Evolutionary conservation across 2,329 filamentous ascomycete genomes (phyloP).

Genomic region (Cytospora piceicola): DNA sequence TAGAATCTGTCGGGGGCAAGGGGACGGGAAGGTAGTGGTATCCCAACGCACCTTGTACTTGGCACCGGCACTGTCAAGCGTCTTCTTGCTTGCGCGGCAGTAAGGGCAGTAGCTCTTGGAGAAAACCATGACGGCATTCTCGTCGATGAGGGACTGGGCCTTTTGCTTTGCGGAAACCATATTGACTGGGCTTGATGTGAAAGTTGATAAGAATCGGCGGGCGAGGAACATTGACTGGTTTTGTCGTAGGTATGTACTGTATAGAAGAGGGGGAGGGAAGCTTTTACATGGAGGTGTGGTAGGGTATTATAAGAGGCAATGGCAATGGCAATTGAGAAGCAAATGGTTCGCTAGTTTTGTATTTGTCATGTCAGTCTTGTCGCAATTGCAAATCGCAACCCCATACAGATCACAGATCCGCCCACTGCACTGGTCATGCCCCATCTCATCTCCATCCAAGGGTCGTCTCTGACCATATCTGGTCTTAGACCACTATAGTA

Average conservation of each 20-base stretch:
- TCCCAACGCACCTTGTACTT: constrained; percentile 73
- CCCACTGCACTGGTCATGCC: background rate
- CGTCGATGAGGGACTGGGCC: constrained; percentile 83
- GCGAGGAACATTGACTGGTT: constrained; percentile 64
- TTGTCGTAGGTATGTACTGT: constrained; percentile 29
- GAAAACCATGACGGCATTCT: constrained; percentile 92
- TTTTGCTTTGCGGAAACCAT: constrained; percentile 87
- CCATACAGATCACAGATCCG: background rate
- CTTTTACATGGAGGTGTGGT: background rate
- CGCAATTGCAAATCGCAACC: background rate
- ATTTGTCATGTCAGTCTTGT: background rate
- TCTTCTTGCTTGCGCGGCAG: constrained; percentile 78
- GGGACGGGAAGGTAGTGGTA: background rate
- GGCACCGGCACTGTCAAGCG: constrained; percentile 70
- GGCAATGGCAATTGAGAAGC: background rate
- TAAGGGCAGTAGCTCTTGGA: constrained; percentile 97
- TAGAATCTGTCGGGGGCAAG: background rate
- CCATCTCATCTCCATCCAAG: background rate
- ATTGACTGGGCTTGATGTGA: constrained; percentile 60
- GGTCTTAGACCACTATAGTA: background rate
- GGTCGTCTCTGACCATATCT: background rate
- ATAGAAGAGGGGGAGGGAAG: constrained; percentile 26
- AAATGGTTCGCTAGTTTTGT: background rate
- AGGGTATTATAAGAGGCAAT: too few relatives aligned
- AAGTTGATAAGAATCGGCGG: constrained; percentile 67